phyloP scores from a whole-genome alignment of 345 rosid species.

The Isatis tinctoria region DNA sequence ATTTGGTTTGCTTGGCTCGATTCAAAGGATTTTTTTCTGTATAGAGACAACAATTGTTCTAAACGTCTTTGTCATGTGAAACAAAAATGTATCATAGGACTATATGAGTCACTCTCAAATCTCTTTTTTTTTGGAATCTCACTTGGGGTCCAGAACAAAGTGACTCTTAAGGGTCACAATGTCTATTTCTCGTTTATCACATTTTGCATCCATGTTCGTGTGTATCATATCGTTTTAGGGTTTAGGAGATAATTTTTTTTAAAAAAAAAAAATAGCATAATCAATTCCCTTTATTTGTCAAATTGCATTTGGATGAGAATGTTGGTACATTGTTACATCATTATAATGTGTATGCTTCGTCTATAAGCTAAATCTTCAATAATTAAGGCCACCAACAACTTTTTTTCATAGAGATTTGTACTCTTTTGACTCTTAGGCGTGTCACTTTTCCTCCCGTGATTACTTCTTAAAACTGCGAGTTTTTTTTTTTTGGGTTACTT shows the following conservation, averaged over 20 bases:
- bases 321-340: not conserved
- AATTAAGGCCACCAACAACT: not conserved
- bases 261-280: not conserved
- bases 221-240: not conserved
- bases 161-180: not conserved
- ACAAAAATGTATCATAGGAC: not conserved
- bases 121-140: not conserved
- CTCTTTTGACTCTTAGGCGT: not conserved
- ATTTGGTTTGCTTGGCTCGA: not conserved
- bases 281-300: not conserved
- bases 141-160: not conserved
- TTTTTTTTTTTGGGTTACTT: not conserved
- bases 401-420: not conserved
- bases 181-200: not conserved
- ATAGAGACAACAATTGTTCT: not conserved
- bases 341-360: not conserved
- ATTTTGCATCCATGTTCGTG: not conserved
- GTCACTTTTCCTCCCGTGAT: conserved; percentile 5
- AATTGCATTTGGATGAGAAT: not conserved
- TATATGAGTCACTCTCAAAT: not conserved
- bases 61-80: not conserved
- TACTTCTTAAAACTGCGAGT: not conserved
- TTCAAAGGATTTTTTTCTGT: not conserved
- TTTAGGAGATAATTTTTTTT: no score
- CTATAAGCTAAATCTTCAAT: not conserved